Evolutionary conservation across 1,139 yeast species (phyloP), one percentile per base, ranked within the genome.

Genomic region (Chernovozyma aurita): DNA sequence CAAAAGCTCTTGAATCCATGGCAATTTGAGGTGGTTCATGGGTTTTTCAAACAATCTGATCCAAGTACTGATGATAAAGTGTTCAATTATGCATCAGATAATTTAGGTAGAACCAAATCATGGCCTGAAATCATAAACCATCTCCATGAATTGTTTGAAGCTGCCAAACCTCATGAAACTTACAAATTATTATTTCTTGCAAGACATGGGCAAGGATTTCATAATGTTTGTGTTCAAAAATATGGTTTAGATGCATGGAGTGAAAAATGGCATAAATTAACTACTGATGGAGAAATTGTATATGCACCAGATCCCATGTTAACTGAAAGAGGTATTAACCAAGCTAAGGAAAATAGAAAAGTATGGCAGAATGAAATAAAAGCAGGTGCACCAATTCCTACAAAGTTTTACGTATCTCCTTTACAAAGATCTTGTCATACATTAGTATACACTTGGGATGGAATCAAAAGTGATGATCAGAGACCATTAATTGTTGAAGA

Each of bases 191-290:
- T 83, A 14, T 73, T 78, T 37, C 63, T 80, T 35, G 88, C 86
- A 2, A 70, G 94, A 47, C 94, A 85, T 47, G 94, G 94, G 7
- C 85, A 84, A 55, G 94, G 94, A 0, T 78, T 65, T 55, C 94
- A 85, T 52, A 85, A 85, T 46, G 62, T 69, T 22, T 78, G 78
- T 8, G 75, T 77, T 28, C 60, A 60, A 27, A 70, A 73, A 41
- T 81, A 80, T 51, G 87, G 88, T 7, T 51, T 65, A 25, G 62
- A 66, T 8, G 74, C 57, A 30, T 83, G 90, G 90, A 67, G 76
- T 47, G 55, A 55, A 1, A 68, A 78, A 41, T 81, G 84, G 82
- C 69, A 80, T 26, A 61, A 60, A 35, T 44, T 70, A 34, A 63
- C 67, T 4, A 74, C 77, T 3, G 80, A 76, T 49, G 85, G 79